Base-by-base conservation (phyloP, 176 grass and related monocot species). In the Oryza glaberrima region DNA sequence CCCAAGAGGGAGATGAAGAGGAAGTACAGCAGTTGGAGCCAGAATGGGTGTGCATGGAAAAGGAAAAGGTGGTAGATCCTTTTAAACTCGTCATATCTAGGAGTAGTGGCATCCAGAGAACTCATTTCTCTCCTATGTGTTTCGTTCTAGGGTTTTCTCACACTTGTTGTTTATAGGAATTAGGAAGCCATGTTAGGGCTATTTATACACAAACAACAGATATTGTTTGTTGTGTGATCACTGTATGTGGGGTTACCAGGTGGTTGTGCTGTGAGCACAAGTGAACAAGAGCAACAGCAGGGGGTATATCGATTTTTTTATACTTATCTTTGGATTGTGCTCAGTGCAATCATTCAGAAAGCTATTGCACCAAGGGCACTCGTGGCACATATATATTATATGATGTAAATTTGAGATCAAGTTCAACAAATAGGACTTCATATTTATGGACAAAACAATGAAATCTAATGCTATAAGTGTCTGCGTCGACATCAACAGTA, bases 1-100 rank as follows among this genome's bases (percentile, higher is more conserved):
- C 95, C 92, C 0, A 87, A 11, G 14, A 77, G 19, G 12, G 90
- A 91, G 52, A 91, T 40, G 63, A 17, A 87, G 38, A 87, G 25
- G 76, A 97, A 94, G 83, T 97, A 92, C 43, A 77, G 1, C 30
- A 97, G 69, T 12, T 97, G 95, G 38, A 92, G 69, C 88, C 86
- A 92, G 40, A 94, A 91, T 14, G 92, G 82, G 69, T 92, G 68
- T 12, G 68, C 81, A 44, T 89, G 84, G 10, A 91, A 94, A 20
- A 90, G 45, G 48, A 90, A 4, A 26, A 72, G 12, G 17, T 67
- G 78, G 25, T 86, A 90, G 13, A 58, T 16, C 54, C 14, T 73
- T 14, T 52, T 9, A 54, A 81, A 7, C 60, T 1, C 76, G 30
- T 32, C 16, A 56, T 74, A 11, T 40, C 66, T 34, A n/a, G 77